Evolutionary conservation across 2,329 filamentous ascomycete genomes (phyloP).

Genomic region (Fusarium chlamydosporum): DNA sequence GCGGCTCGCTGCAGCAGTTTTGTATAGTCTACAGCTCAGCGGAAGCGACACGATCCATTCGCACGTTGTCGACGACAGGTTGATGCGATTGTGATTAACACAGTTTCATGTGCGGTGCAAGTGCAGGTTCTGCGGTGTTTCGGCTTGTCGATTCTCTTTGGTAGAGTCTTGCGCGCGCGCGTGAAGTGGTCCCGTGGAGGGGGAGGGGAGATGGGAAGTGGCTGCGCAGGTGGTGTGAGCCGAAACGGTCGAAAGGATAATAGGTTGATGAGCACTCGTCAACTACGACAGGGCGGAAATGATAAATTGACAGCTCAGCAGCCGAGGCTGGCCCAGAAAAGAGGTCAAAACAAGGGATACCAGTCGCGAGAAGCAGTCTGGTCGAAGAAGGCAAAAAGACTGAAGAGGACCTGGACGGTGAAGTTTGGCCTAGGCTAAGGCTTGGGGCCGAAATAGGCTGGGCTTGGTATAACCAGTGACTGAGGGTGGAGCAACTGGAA

Average conservation of each 20-base stretch:
- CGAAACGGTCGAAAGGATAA: constrained; percentile 38
- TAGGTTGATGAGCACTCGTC: constrained; percentile 7
- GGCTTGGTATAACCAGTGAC: constrained; percentile 33
- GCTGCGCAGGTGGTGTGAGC: constrained; percentile 44
- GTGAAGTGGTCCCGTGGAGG: constrained; percentile 39
- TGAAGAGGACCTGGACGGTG: constrained; percentile 48
- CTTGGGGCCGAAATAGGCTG: constrained; percentile 48
- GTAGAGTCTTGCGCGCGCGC: constrained; percentile 34
- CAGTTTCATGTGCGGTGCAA: constrained; percentile 30
- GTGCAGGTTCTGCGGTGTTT: constrained; percentile 30
- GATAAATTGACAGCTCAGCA: constrained; percentile 41
- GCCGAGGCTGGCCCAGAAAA: constrained; percentile 27
- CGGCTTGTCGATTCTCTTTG: constrained; percentile 12
- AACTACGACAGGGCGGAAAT: constrained; percentile 12
- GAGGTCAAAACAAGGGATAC: constrained; percentile 31
- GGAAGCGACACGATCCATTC: constrained; percentile 48
- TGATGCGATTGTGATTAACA: constrained; percentile 36
- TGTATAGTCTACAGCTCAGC: constrained; percentile 46
- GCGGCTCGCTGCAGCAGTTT: constrained; percentile 51
- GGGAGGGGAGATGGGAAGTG: constrained; percentile 41
- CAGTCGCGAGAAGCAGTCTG: constrained; percentile 31
- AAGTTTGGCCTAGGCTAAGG: constrained; percentile 48
- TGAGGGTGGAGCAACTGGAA: constrained; percentile 28
- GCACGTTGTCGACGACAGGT: constrained; percentile 39
- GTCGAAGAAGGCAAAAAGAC: constrained; percentile 42